Conservation (phyloP, 768 basidiomycete species). For the Pleurotus pulmonarius region DNA sequence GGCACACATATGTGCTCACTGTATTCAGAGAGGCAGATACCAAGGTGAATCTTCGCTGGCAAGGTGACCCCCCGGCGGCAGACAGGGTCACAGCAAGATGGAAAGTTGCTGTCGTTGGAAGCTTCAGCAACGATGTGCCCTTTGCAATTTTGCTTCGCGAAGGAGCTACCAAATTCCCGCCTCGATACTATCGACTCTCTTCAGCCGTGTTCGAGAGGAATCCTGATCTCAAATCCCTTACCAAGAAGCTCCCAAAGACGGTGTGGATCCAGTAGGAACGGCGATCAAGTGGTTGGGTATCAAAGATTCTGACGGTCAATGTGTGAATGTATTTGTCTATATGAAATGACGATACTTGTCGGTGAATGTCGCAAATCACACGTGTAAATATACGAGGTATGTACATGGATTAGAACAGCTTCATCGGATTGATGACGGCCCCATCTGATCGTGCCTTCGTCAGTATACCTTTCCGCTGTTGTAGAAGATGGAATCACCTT, state of each 20-base stretch:
- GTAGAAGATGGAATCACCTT: conserved; percentile 50
- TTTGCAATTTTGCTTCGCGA: not conserved
- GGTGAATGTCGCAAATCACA: too few species aligned
- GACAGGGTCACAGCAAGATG: not conserved
- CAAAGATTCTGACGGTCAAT: too few species aligned
- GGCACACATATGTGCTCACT: not conserved
- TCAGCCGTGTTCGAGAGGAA: not conserved
- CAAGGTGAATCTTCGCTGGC: not conserved
- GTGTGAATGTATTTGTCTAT: too few species aligned
- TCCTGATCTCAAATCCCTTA: not conserved
- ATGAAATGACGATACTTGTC: too few species aligned
- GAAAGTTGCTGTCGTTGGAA: not conserved
- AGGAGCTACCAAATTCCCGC: not conserved
- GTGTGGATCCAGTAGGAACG: too few species aligned
- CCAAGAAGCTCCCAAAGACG: too few species aligned
- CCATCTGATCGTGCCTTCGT: conserved; percentile 42
- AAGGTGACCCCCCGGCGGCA: not conserved
- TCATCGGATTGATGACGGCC: conserved; percentile 69
- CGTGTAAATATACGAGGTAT: too few species aligned
- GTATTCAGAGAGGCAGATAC: not conserved
- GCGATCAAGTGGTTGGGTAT: too few species aligned
- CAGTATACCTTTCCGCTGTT: conserved; percentile 1
- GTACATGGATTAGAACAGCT: conserved; percentile 23
- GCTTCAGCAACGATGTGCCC: not conserved
- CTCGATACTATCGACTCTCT: not conserved